phyloP scores from a whole-genome alignment of 2,329 filamentous ascomycete genomes.

The Chalara sp. region DNA sequence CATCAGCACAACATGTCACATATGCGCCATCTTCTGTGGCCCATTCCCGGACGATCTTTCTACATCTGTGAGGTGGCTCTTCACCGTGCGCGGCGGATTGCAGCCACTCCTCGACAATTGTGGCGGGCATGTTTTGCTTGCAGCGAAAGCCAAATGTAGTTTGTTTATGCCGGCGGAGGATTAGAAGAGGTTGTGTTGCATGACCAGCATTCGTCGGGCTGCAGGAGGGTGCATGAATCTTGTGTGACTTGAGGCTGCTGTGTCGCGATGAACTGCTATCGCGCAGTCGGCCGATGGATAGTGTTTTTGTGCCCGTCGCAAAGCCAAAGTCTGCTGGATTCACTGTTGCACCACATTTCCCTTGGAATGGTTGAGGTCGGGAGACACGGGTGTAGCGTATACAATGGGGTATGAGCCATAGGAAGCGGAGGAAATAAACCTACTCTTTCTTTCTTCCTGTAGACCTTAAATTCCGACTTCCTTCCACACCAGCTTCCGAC shows the following conservation, averaged over 20 bases:
- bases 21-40: conserved; percentile 25
- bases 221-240: conserved; percentile 25
- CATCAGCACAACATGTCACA: conserved; percentile 31
- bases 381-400: too few relatives aligned
- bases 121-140: conserved; percentile 23
- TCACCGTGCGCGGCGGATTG: conserved; percentile 18
- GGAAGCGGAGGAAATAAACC: not conserved
- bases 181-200: conserved; percentile 22
- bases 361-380: too few relatives aligned
- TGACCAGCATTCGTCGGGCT: conserved; percentile 25
- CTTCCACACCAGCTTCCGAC: conserved; percentile 23
- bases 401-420: too few relatives aligned
- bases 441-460: conserved; percentile 1
- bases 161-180: conserved; percentile 3
- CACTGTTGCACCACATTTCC: too few relatives aligned
- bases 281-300: too few relatives aligned
- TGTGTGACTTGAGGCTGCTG: conserved; percentile 16
- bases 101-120: conserved; percentile 28
- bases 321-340: too few relatives aligned
- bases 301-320: too few relatives aligned
- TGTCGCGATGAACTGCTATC: too few relatives aligned
- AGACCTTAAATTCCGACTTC: conserved; percentile 11
- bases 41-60: conserved; percentile 26
- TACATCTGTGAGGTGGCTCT: conserved; percentile 28
- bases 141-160: not conserved